Evolutionary conservation across 2,329 filamentous ascomycete species (phyloP).

Genomic region (Nemania serpens): DNA sequence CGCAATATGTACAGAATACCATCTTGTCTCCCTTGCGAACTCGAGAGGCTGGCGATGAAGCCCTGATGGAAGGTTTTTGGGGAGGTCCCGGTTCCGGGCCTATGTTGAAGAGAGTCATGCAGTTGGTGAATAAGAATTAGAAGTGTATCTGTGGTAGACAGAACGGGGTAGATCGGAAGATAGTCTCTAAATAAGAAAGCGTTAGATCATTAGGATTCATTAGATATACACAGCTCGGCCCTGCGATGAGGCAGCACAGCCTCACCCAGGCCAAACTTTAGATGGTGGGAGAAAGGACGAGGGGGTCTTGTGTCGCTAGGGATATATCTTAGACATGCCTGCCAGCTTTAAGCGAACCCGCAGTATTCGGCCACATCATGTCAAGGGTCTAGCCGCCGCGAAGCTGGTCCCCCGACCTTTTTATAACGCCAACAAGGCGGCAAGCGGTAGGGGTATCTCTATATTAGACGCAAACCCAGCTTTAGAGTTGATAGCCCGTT

Average conservation of each 20-base stretch:
- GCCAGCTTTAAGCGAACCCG: slow-evolving; percentile 28
- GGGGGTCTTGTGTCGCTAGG: slow-evolving; percentile 30
- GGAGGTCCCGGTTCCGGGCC: not conserved
- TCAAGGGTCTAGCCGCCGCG: slow-evolving; percentile 34
- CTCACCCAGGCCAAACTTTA: slow-evolving; percentile 31
- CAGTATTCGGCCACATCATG: slow-evolving; percentile 33
- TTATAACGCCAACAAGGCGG: not conserved
- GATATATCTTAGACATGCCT: slow-evolving; percentile 36
- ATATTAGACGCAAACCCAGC: not conserved
- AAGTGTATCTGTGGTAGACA: not conserved
- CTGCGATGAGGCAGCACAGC: slow-evolving; percentile 16
- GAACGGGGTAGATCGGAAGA: slow-evolving; percentile 24
- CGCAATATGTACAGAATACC: slow-evolving; percentile 59
- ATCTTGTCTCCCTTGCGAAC: slow-evolving; percentile 27
- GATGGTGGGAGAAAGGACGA: slow-evolving; percentile 22
- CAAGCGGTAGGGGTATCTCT: not conserved
- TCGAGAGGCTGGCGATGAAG: not conserved
- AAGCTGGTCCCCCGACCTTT: slow-evolving; percentile 12
- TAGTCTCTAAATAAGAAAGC: slow-evolving; percentile 33
- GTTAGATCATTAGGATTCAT: not conserved
- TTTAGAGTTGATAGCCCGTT: too few relatives aligned
- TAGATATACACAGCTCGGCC: not conserved
- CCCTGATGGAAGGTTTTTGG: not conserved
- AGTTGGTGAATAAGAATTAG: not conserved
- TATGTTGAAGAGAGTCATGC: not conserved